A percentile compares a stretch with the other conserved stretches of the same genome.
Evolutionary conservation across 306 rosid genomes (phyloP).

Genomic region (Purshia tridentata): DNA sequence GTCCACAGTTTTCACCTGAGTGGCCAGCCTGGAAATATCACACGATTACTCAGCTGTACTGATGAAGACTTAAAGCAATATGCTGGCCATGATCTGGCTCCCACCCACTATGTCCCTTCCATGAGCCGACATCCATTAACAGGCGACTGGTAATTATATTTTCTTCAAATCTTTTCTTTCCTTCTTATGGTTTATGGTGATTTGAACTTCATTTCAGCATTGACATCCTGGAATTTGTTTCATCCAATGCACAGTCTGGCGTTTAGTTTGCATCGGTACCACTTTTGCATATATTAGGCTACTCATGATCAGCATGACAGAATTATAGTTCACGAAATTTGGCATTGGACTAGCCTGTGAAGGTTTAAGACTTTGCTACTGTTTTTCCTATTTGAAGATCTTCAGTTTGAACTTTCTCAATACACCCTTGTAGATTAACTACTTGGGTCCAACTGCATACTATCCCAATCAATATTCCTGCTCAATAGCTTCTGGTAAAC

Average conservation of each 20-base stretch:
- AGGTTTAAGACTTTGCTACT: not conserved
- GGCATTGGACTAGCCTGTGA: no score
- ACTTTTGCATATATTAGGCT: not conserved
- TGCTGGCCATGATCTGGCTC: constrained; percentile 83
- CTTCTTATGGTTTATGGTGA: constrained; percentile 4
- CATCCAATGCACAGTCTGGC: not conserved
- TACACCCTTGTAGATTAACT: no score
- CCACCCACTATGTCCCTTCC: constrained; percentile 96
- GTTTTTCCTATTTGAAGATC: no score
- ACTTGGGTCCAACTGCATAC: no score
- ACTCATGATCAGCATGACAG: not conserved
- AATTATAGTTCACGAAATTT: no score
- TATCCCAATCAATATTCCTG: no score
- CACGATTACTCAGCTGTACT: constrained; percentile 93
- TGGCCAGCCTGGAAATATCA: constrained; percentile 95
- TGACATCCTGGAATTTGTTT: constrained; percentile 12
- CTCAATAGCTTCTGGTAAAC: no score
- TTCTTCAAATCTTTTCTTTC: constrained; percentile 16
- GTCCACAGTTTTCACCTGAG: constrained; percentile 81
- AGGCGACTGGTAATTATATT: constrained; percentile 79
- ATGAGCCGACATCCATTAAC: constrained; percentile 95
- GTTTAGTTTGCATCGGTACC: not conserved
- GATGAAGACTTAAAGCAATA: constrained; percentile 69
- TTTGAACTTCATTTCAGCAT: constrained; percentile 15
- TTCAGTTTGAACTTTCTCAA: no score